phyloP scores from a whole-genome alignment of 805 yeast genomes.

The Starmerella tilneyi region DNA sequence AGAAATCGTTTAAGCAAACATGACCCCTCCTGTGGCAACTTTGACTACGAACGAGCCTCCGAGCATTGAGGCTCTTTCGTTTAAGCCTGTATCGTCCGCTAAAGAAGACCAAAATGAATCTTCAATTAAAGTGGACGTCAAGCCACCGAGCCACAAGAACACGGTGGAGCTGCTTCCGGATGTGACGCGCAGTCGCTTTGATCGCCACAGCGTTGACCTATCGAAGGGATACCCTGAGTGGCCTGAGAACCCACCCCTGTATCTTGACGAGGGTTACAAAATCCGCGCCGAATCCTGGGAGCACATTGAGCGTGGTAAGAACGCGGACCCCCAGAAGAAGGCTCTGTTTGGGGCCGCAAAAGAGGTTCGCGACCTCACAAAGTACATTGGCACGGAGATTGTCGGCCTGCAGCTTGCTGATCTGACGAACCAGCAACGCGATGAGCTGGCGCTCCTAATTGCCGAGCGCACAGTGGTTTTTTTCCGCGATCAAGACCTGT shows the following conservation, averaged over 20 bases:
- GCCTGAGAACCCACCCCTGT: slow-evolving; percentile 11
- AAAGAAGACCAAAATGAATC: not conserved
- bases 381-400: slow-evolving; percentile 43
- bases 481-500: slow-evolving; percentile 40
- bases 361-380: slow-evolving; percentile 37
- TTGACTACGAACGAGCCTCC: too few relatives aligned
- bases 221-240: slow-evolving; percentile 15
- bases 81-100: too few relatives aligned
- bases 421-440: slow-evolving; percentile 37
- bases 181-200: slow-evolving; percentile 6
- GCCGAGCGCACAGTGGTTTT: slow-evolving; percentile 44
- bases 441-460: slow-evolving; percentile 40
- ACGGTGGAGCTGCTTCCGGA: slow-evolving; percentile 8
- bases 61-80: too few relatives aligned
- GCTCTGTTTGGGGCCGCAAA: slow-evolving; percentile 36
- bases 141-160: not conserved
- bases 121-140: not conserved
- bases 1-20: too few relatives aligned
- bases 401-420: slow-evolving; percentile 40
- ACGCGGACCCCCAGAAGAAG: slow-evolving; percentile 22
- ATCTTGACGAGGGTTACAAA: slow-evolving; percentile 12
- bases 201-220: slow-evolving; percentile 12
- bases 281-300: slow-evolving; percentile 11
- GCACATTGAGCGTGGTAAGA: slow-evolving; percentile 13
- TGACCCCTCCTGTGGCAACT: too few relatives aligned